A percentile compares a stretch with the other conserved stretches of the same genome.
These are phyloP conservation scores for Xylaria sp. DNA, from an alignment of 2,329 filamentous ascomycete genomes.

Conservation along the genomic window DNA sequence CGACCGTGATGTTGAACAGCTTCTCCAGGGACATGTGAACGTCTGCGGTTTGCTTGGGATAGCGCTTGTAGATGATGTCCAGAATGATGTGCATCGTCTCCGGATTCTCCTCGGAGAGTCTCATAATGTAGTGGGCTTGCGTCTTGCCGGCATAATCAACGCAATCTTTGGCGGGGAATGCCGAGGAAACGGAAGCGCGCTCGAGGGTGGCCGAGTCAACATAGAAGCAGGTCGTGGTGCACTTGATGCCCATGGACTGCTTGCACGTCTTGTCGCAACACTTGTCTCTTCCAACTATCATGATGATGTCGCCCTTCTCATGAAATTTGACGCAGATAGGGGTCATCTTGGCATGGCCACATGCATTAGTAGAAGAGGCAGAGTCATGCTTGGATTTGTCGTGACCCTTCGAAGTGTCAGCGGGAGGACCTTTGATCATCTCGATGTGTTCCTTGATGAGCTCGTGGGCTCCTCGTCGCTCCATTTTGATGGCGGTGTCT, in stretches of 20 bases:
- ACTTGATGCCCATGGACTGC: neutral
- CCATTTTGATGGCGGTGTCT: no score
- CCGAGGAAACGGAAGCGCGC: slow-evolving; percentile 10
- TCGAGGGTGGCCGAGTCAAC: slow-evolving; percentile 9
- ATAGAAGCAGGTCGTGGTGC: neutral
- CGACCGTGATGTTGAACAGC: slow-evolving; percentile 10
- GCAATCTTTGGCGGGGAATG: slow-evolving; percentile 9
- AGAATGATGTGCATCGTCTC: slow-evolving; percentile 14
- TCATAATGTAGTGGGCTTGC: slow-evolving; percentile 7
- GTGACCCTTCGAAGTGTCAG: no score
- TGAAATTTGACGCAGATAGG: neutral
- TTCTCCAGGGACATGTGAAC: slow-evolving; percentile 4
- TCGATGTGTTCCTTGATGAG: no score
- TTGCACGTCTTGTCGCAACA: slow-evolving; percentile 3
- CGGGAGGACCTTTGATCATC: no score
- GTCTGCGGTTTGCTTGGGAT: neutral
- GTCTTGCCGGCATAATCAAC: neutral
- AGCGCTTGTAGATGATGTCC: slow-evolving; percentile 13
- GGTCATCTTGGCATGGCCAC: slow-evolving; percentile 4
- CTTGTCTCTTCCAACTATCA: slow-evolving; percentile 12
- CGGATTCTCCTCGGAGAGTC: slow-evolving; percentile 13
- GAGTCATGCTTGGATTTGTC: neutral
- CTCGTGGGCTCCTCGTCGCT: no score
- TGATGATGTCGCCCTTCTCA: slow-evolving; percentile 8
- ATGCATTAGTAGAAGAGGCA: neutral